phyloP scores from a whole-genome alignment of 164 flowering plant genomes.

The Cinnamomum micranthum region DNA sequence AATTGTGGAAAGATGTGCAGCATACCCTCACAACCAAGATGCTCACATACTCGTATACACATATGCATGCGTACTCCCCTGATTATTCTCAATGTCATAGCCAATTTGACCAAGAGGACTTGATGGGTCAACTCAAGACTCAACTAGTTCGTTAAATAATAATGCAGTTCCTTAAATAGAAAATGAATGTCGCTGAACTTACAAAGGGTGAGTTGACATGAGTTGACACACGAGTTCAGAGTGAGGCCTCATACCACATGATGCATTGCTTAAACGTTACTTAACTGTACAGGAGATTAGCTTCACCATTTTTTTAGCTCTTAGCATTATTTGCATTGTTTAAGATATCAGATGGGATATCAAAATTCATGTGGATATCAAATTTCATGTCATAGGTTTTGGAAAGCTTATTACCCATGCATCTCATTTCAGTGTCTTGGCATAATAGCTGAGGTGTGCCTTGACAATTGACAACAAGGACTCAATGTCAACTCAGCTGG shows the following conservation, averaged over 20 bases:
- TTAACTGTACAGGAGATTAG: background rate
- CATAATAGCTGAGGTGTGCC: background rate
- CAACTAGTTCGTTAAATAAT: too few species aligned
- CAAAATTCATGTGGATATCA: too few species aligned
- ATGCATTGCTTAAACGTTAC: background rate
- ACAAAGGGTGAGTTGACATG: background rate
- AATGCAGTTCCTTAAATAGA: background rate
- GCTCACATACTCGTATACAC: too few species aligned
- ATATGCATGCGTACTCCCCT: too few species aligned
- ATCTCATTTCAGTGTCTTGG: background rate
- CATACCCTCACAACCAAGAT: too few species aligned
- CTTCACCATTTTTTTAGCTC: background rate
- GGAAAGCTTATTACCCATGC: too few species aligned
- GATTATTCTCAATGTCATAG: too few species aligned
- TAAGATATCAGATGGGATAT: background rate
- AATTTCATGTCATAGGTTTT: too few species aligned
- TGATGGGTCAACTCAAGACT: too few species aligned
- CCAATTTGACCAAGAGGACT: too few species aligned
- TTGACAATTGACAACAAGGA: background rate
- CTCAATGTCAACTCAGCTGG: background rate
- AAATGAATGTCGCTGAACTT: background rate
- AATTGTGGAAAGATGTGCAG: too few species aligned
- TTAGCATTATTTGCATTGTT: background rate
- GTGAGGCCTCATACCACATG: background rate
- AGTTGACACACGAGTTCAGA: background rate